Conservation (phyloP, 331 rosid genomes). For the Spiraea crenata region DNA sequence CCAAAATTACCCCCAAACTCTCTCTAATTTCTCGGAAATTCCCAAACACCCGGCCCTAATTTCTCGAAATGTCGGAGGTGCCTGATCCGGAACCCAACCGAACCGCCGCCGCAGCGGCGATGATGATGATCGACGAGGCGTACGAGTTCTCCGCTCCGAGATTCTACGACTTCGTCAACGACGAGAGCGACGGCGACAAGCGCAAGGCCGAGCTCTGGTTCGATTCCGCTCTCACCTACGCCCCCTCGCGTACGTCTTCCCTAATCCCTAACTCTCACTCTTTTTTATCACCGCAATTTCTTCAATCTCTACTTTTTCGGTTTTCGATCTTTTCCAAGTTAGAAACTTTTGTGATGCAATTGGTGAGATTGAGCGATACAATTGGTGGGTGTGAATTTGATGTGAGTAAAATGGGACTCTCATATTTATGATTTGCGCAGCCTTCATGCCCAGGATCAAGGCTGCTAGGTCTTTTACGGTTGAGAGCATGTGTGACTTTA, state of each 20-base stretch:
- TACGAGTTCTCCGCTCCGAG: constrained; percentile 88
- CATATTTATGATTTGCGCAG: constrained; percentile 42
- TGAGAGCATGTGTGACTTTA: constrained; percentile 70
- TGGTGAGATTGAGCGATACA: too few species aligned
- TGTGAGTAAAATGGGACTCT: constrained; percentile 10
- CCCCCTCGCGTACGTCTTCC: constrained; percentile 77
- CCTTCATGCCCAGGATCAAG: constrained; percentile 91
- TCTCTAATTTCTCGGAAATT: not conserved
- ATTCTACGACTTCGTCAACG: constrained; percentile 63
- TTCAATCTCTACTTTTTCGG: not conserved
- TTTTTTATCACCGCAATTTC: not conserved
- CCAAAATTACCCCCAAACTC: not conserved
- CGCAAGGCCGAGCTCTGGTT: constrained; percentile 84
- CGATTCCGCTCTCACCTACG: constrained; percentile 64
- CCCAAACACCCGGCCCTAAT: not conserved
- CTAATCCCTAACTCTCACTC: not conserved
- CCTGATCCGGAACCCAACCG: constrained; percentile 7
- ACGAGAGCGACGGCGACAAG: constrained; percentile 54
- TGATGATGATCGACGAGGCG: constrained; percentile 52
- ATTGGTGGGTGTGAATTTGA: too few species aligned
- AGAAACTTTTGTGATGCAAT: not conserved
- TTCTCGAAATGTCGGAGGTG: not conserved
- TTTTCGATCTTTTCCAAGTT: not conserved
- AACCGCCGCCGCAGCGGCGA: not conserved
- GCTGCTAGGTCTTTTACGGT: constrained; percentile 65